phyloP scores from a whole-genome alignment of 2,329 filamentous ascomycete species.

The Talaromyces sp. region DNA sequence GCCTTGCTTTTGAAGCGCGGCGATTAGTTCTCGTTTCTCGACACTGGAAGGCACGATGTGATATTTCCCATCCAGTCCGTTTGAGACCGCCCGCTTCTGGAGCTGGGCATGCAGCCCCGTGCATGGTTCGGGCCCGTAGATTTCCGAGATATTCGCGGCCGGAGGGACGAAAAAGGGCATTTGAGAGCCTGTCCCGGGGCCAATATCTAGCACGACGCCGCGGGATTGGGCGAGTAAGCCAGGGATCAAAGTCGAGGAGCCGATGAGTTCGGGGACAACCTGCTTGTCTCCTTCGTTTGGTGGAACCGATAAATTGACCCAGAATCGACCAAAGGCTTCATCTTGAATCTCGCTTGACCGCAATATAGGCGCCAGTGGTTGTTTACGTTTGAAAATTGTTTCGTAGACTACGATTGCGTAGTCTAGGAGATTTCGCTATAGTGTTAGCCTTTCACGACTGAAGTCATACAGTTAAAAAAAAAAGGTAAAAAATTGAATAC shows the following conservation, averaged over 20 bases:
- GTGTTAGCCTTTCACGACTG: background rate
- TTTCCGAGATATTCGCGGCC: slow-evolving; percentile 31
- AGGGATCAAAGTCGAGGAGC: slow-evolving; percentile 36
- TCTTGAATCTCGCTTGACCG: slow-evolving; percentile 28
- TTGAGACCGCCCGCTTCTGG: slow-evolving; percentile 31
- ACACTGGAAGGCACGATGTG: slow-evolving; percentile 45
- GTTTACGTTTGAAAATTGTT: slow-evolving; percentile 26
- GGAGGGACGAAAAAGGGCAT: slow-evolving; percentile 39
- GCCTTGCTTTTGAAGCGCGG: slow-evolving; percentile 39
- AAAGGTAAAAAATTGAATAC: slow-evolving; percentile 1
- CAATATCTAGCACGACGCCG: slow-evolving; percentile 45
- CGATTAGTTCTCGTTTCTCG: slow-evolving; percentile 42
- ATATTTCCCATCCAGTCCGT: slow-evolving; percentile 44
- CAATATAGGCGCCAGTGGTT: slow-evolving; percentile 29
- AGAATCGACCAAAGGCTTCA: slow-evolving; percentile 37
- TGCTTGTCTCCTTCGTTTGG: background rate
- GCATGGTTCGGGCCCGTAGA: slow-evolving; percentile 54
- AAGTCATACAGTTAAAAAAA: background rate
- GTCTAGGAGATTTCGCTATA: slow-evolving; percentile 16
- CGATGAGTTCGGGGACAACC: slow-evolving; percentile 12
- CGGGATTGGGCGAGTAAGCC: slow-evolving; percentile 34
- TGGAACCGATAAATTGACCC: slow-evolving; percentile 26
- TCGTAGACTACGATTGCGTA: slow-evolving; percentile 28
- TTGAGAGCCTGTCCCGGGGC: slow-evolving; percentile 50
- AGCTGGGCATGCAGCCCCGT: slow-evolving; percentile 43